These are phyloP conservation scores for Triticum dicoccoides DNA, from an alignment of 176 grass and related monocot species.

Conservation along the genomic window DNA sequence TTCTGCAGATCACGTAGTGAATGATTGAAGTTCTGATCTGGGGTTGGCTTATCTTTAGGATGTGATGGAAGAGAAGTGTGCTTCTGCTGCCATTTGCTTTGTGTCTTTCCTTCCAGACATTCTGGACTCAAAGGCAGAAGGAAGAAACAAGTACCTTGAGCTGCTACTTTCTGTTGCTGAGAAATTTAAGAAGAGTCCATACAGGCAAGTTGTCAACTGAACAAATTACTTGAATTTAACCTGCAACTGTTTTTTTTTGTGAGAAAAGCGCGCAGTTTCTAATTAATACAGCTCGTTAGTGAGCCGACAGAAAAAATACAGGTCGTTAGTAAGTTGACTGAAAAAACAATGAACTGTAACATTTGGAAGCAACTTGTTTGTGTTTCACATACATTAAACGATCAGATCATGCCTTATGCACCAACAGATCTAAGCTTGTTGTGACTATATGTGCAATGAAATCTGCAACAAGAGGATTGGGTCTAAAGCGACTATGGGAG, in stretches of 20 bases:
- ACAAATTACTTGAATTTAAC: not conserved
- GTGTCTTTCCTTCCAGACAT: conserved; percentile 98
- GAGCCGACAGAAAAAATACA: not conserved
- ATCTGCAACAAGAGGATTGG: too few relatives aligned
- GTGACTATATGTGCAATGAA: too few relatives aligned
- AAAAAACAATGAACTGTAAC: not conserved
- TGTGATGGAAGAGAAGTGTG: conserved; percentile 91
- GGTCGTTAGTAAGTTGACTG: not conserved
- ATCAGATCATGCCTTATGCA: not conserved
- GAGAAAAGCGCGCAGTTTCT: not conserved
- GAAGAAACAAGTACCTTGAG: conserved; percentile 93
- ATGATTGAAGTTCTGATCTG: conserved; percentile 22
- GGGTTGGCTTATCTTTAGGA: conserved; percentile 49
- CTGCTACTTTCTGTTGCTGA: conserved; percentile 78
- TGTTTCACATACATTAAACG: not conserved
- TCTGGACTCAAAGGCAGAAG: conserved; percentile 95
- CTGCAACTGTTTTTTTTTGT: not conserved
- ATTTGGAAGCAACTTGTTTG: not conserved
- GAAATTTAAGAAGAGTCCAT: conserved; percentile 93
- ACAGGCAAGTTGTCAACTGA: conserved; percentile 67
- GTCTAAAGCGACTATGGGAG: too few relatives aligned
- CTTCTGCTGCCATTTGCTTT: conserved; percentile 97
- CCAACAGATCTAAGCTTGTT: too few relatives aligned
- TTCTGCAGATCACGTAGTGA: not conserved
- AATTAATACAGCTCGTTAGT: not conserved